Evolutionary conservation across 179 eudicot genomes (phyloP), one percentile per base, ranked within the genome.

Genomic region (Sideroxylon spinosum): DNA sequence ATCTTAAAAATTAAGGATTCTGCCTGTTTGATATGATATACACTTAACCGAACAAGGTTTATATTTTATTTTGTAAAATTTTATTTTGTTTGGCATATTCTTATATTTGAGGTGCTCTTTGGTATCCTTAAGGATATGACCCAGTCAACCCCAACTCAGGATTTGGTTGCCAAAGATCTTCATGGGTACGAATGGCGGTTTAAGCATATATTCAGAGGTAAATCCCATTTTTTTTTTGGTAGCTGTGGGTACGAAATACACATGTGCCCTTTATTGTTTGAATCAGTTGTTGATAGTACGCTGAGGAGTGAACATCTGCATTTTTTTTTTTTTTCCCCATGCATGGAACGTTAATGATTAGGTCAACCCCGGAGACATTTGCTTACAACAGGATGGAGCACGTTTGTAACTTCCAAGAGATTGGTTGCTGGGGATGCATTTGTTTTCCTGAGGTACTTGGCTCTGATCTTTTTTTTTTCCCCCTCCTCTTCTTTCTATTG

Each of bases 331-430:
- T 59, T 16, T 13, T 57, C 22, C 28, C 56, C 23, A 22, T 75
- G n/a, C 71, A 49, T 76, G 61, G 49, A 64, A 61, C 60, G 52
- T 19, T 55, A 19, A 60, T 80, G 61, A 28, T 75, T 86, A 94
- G 97, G 98, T 79, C 97, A 93, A 81, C 98, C 98, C 3, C 87
- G 94, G 68, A 87, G 98, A 78, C 97, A 94, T 84, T 87, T 94
- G 85, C 91, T 94, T n/a, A 94, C 98, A n/a, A 93, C 97, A 25
- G 98, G 98, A 53, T 93, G 97, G 97, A 94, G 98, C 79, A 90
- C 91, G 9, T 93, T 93, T 84, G 95, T 91, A 25, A 89, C 93
- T 78, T 88, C 93, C 22, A 95, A 95, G 85, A 87, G 93, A 88
- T 88, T 93, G 85, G 90, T 78, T 25, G 97, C 98, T 2, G 97